Conservation (phyloP, 1,139 yeast genomes). For the Suhomyces bolitotheri region DNA sequence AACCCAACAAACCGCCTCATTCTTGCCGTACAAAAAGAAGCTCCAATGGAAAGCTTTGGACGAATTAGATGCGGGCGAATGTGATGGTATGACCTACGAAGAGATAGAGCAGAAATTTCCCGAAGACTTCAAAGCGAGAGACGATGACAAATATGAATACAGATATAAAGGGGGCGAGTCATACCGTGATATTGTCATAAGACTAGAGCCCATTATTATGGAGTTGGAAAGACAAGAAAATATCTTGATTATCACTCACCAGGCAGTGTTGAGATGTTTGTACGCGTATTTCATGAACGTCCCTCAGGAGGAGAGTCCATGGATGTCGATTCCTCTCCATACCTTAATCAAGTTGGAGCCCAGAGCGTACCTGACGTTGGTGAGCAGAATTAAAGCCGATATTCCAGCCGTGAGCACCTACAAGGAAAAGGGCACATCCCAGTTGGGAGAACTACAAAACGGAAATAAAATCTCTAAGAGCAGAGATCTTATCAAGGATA, state of each 20-base stretch:
- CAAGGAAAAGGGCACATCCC: constrained; percentile 88
- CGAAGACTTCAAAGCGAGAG: constrained; percentile 93
- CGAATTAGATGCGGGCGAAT: constrained; percentile 96
- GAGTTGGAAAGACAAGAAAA: constrained; percentile 97
- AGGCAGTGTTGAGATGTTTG: constrained; percentile 93
- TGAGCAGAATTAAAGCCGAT: constrained; percentile 87
- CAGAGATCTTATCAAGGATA: constrained; percentile 42
- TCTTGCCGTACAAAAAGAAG: constrained; percentile 73
- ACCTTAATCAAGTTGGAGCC: constrained; percentile 93
- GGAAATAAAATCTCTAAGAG: constrained; percentile 33
- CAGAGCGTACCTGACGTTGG: constrained; percentile 85
- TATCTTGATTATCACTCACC: constrained; percentile 93
- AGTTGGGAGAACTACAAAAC: constrained; percentile 57
- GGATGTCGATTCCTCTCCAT: constrained; percentile 98
- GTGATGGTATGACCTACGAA: constrained; percentile 92
- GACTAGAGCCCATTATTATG: constrained; percentile 96
- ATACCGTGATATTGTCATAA: constrained; percentile 89
- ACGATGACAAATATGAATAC: constrained; percentile 92
- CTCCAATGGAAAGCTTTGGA: constrained; percentile 96
- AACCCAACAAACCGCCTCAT: constrained; percentile 90
- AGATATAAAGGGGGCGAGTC: constrained; percentile 97
- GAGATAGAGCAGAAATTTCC: constrained; percentile 81
- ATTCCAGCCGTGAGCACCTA: constrained; percentile 97
- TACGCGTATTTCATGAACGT: constrained; percentile 98
- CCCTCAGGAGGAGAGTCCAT: constrained; percentile 95